Conservation (phyloP, 116 monocot species). For the Posidonia oceanica region DNA sequence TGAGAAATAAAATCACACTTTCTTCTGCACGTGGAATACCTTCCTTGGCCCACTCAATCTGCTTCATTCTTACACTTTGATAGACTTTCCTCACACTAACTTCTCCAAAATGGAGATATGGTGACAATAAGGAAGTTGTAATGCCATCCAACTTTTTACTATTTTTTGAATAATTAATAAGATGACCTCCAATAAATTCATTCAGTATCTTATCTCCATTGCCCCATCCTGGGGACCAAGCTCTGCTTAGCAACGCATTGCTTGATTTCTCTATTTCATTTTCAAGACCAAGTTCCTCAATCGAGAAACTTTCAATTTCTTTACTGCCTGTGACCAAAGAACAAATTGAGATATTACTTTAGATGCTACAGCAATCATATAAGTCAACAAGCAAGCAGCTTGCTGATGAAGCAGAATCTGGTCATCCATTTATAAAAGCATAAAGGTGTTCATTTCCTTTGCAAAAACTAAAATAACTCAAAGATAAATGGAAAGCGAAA, state of each 20-base stretch:
- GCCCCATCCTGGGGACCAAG: slow-evolving; percentile 84
- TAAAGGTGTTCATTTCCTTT: neutral
- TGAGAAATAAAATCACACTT: slow-evolving; percentile 53
- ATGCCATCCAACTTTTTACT: slow-evolving; percentile 54
- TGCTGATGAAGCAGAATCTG: neutral
- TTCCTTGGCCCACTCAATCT: slow-evolving; percentile 62
- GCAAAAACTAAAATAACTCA: no score
- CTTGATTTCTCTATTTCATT: slow-evolving; percentile 70
- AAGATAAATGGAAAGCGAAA: no score
- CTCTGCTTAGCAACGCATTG: slow-evolving; percentile 73
- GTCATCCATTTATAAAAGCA: neutral
- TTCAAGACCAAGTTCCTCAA: slow-evolving; percentile 82
- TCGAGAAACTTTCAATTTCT: slow-evolving; percentile 36
- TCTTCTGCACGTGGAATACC: slow-evolving; percentile 41
- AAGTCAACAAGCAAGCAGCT: neutral
- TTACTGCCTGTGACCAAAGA: slow-evolving; percentile 25
- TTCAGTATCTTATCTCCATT: slow-evolving; percentile 58
- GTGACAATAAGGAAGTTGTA: slow-evolving; percentile 70
- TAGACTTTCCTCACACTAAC: slow-evolving; percentile 73
- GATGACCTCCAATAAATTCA: slow-evolving; percentile 43
- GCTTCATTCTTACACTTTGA: slow-evolving; percentile 50
- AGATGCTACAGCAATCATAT: no score
- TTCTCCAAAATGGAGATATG: slow-evolving; percentile 87
- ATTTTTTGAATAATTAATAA: slow-evolving; percentile 45
- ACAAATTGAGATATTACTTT: neutral